Base-by-base conservation (phyloP, 1,139 yeast genomes). In the Nakaseomyces sp. region DNA sequence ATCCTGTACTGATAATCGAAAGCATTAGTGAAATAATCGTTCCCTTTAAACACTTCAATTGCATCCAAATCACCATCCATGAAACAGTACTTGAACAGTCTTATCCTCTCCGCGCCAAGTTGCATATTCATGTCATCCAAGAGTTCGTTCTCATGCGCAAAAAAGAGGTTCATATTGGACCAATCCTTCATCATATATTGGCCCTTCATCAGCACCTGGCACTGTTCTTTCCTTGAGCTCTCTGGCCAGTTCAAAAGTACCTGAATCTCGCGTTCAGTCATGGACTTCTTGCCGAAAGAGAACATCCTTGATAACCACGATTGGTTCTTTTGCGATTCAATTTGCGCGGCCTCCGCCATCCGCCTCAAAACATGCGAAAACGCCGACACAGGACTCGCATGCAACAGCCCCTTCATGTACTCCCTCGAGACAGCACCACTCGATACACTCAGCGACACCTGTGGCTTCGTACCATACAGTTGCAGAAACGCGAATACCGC, bases 51-150 rank as follows among this genome's bases (percentile, higher is more conserved):
- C 16, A 43, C 17, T 10, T 36, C 41, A 13, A 26, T 24, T 5
- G 37, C 33, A 10, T 31, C 30, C 15, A 35, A 18, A 8, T 20
- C 18, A 17, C 37, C 33, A 3, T 41, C 36, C 18, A 55, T 40
- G 43, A 56, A 53, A 37, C 58, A 56, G 20, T 48, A 40, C 24
- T 53, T 50, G 43, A 44, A 56, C 40, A 53, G 41, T 32, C 60
- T 47, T 38, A 53, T 33, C 24, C 56, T 41, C 32, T 56, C 60
- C 18, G 50, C 47, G 37, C 47, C 35, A 22, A 49, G 26, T 8
- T 52, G 51, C 7, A 46, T 30, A 6, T 48, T 28, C 16, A 47
- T 29, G 32, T 54, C 43, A 32, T 54, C 54, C 3, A 44, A 30
- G 16, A 41, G 43, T 13, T 50, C 52, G 17, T 40, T 40, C n/a